Conservation (phyloP, 78 protist genomes). For the Planoprotostelium fungivorum region DNA sequence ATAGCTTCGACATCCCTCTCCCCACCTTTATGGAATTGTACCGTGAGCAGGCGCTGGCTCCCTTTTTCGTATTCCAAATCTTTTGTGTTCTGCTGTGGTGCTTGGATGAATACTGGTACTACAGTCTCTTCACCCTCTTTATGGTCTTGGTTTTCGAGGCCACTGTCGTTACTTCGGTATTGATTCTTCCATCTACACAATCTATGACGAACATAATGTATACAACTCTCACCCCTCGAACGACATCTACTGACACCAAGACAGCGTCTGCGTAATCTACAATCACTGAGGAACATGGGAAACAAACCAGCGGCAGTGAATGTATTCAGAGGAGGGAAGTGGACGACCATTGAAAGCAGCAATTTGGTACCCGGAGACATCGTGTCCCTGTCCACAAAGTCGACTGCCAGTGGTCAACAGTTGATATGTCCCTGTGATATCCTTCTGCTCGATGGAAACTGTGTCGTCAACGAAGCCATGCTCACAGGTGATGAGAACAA, state of each 20-base stretch:
- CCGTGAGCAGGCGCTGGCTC: too few species aligned
- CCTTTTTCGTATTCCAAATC: constrained; percentile 98
- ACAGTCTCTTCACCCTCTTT: constrained; percentile 88
- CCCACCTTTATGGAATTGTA: too few species aligned
- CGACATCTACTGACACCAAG: too few species aligned
- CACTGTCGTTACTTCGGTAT: too few species aligned
- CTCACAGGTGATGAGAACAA: constrained; percentile 94
- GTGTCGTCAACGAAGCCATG: constrained; percentile 95
- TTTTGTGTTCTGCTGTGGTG: constrained; percentile 93
- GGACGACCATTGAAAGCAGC: constrained; percentile 48
- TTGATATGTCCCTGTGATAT: constrained; percentile 80
- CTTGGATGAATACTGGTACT: constrained; percentile 91
- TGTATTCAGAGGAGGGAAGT: constrained; percentile 44
- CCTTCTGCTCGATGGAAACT: constrained; percentile 87
- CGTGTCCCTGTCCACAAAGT: constrained; percentile 4
- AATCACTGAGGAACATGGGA: constrained; percentile 50
- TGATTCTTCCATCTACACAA: background rate
- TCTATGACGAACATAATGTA: background rate
- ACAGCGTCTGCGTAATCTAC: constrained; percentile 51
- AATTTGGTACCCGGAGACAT: constrained; percentile 65
- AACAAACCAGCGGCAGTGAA: constrained; percentile 46
- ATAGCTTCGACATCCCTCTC: too few species aligned
- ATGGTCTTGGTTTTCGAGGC: constrained; percentile 92
- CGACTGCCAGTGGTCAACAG: constrained; percentile 11
- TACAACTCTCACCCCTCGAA: too few species aligned